These are phyloP conservation scores for Penicillium sumatraense DNA, from an alignment of 2,329 filamentous ascomycete genomes.

Conservation along the genomic window DNA sequence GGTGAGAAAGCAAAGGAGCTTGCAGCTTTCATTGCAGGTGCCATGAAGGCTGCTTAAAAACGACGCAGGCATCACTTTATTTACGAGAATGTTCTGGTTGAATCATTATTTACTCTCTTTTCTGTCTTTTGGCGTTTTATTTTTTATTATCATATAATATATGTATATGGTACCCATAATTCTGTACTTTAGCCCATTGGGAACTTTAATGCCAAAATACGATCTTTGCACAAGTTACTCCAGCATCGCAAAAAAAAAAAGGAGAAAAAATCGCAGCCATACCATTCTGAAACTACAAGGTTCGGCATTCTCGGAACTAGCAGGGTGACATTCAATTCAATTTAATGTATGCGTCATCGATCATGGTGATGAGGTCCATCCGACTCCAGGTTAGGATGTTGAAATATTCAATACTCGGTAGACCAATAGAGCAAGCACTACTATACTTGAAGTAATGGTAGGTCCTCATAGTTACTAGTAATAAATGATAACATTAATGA, in stretches of 20 bases:
- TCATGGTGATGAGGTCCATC: too few relatives aligned
- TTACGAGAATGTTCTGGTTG: not conserved
- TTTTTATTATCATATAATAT: constrained; percentile 9
- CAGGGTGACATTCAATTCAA: not conserved
- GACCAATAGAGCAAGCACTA: too few relatives aligned
- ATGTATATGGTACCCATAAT: constrained; percentile 13
- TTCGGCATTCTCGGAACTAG: not conserved
- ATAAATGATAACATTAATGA: too few relatives aligned
- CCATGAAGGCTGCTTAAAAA: constrained; percentile 25
- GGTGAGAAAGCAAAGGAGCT: constrained; percentile 37
- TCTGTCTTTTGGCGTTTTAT: not conserved
- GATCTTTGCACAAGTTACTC: not conserved
- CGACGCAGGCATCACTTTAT: not conserved
- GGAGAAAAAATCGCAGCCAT: too few relatives aligned
- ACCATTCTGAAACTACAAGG: too few relatives aligned
- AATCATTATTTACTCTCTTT: not conserved
- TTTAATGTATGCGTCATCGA: constrained; percentile 14
- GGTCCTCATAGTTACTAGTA: too few relatives aligned
- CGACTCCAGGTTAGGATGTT: not conserved
- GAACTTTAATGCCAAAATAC: not conserved
- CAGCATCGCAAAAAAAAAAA: too few relatives aligned
- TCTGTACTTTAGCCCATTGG: not conserved
- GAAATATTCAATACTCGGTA: too few relatives aligned
- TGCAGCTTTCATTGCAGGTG: constrained; percentile 33
- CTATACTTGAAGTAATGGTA: too few relatives aligned